phyloP scores from a whole-genome alignment of 805 yeast species.

The Yamadazyma sp. region DNA sequence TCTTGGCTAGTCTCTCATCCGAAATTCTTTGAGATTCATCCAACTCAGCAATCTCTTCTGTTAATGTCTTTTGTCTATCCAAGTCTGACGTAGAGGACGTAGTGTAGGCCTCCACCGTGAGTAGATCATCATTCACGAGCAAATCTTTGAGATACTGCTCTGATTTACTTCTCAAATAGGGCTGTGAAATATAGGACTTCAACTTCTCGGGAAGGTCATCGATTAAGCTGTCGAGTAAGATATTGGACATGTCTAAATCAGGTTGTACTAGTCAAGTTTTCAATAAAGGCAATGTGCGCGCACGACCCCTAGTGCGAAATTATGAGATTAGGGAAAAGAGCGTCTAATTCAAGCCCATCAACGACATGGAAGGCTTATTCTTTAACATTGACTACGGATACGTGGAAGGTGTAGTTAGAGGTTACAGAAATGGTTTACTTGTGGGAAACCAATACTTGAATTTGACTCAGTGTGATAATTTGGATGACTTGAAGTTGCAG shows the following conservation, averaged over 20 bases:
- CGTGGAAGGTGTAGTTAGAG: constrained; percentile 93
- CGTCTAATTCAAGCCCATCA: constrained; percentile 5
- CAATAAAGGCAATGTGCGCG: neutral
- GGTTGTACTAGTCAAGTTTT: too few species aligned
- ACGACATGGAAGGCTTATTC: constrained; percentile 83
- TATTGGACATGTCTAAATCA: constrained; percentile 37
- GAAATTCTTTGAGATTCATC: constrained; percentile 54
- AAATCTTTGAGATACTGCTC: constrained; percentile 38
- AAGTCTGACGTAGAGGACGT: constrained; percentile 25
- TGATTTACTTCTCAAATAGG: constrained; percentile 17
- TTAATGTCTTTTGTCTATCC: constrained; percentile 36
- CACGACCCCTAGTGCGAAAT: constrained; percentile 7
- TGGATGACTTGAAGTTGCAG: constrained; percentile 93
- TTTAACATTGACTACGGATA: constrained; percentile 90
- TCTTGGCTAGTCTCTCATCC: constrained; percentile 46
- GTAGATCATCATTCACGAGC: constrained; percentile 48
- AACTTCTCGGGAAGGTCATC: constrained; percentile 27
- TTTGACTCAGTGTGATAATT: constrained; percentile 90
- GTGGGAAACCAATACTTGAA: constrained; percentile 81
- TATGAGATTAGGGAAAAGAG: constrained; percentile 3
- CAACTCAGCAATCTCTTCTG: constrained; percentile 73
- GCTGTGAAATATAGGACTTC: constrained; percentile 21
- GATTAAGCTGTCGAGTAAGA: constrained; percentile 34
- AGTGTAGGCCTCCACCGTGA: constrained; percentile 45
- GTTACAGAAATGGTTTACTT: constrained; percentile 83